Evolutionary conservation across 2,329 filamentous ascomycete species (phyloP), one percentile per base, ranked within the genome.

Genomic region (Akanthomyces muscarius): DNA sequence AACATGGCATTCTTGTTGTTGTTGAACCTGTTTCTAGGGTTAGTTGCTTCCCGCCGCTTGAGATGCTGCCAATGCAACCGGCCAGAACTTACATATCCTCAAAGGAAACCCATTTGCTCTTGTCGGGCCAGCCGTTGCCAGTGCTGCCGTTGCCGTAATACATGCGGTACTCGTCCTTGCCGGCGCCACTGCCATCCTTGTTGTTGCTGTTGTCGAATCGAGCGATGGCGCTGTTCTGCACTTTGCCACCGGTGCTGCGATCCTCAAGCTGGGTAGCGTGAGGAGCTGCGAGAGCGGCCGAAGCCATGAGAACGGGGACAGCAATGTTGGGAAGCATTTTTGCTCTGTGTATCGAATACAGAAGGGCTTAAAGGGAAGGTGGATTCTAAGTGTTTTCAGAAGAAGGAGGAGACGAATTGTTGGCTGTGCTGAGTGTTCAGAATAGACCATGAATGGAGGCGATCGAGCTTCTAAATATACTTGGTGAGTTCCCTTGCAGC

Each of bases 101-200:
- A 54, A 70, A 71, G 28, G 68, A 69, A 7, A 72, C 66, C 71
- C 72, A 75, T 41, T 66, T 56, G 55, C 65, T 51, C 33, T 66
- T 63, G 16, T 64, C 59, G 5, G 73, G 73, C 73, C 73, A 75
- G 33, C 71, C 71, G n/a, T 65, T 68, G 4, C 63, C 63, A 38
- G 66, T 61, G 28, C 65, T 69, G 41, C 73, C 73, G 33, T 70
- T 66, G 4, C 71, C 72, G 18, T 62, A 66, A 58, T 73, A 72
- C 64, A 69, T 67, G 23, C 55, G 68, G 65, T 75, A 75, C 3
- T 50, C 36, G 63, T 75, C 73, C 2, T 33, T 25, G 23, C 69
- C 69, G 30, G 48, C 50, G 30, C 68, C 68, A 23, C 48, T 44
- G 23, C 65, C 65, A 16, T 62, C 60, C 42, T 64, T 53, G 52